These are phyloP conservation scores for Scenedesmus sp. DNA, from an alignment of 163 green algal species.

Conservation along the genomic window DNA sequence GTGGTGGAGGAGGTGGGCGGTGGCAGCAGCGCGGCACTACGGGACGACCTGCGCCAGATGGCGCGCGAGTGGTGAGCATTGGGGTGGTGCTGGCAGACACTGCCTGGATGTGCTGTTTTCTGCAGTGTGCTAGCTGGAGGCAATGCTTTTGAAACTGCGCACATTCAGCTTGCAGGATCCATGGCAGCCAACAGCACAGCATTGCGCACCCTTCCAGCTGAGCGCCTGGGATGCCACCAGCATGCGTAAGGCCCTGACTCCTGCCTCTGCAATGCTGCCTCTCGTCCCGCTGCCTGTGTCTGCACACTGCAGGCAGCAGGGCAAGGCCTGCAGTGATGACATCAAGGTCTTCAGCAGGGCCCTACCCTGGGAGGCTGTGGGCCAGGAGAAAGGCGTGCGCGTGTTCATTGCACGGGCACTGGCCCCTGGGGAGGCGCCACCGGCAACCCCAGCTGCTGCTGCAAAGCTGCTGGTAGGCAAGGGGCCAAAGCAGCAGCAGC, in stretches of 20 bases:
- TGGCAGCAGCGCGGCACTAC: neutral
- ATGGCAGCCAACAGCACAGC: too few species aligned
- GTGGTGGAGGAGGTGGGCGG: slow-evolving; percentile 3
- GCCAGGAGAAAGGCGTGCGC: neutral
- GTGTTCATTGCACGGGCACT: neutral
- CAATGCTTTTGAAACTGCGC: too few species aligned
- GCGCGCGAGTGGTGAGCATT: neutral
- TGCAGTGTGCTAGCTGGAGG: too few species aligned
- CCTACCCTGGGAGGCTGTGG: slow-evolving; percentile 4
- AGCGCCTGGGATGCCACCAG: too few species aligned
- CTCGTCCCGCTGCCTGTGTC: neutral
- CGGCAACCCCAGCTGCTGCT: neutral
- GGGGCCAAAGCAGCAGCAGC: neutral
- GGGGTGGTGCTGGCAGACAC: neutral
- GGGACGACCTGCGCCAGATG: slow-evolving; percentile 6
- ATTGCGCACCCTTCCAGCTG: too few species aligned
- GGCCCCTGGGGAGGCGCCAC: neutral
- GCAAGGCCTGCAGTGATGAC: slow-evolving; percentile 14
- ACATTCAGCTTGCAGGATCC: too few species aligned
- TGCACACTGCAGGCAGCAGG: neutral
- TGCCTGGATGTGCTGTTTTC: neutral
- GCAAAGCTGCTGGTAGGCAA: neutral
- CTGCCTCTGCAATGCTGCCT: neutral
- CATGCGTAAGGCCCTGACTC: too few species aligned
- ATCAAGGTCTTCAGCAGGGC: slow-evolving; percentile 25